Base-by-base conservation (phyloP, 768 basidiomycete genomes). In the Xerocomus brunneocitrinus region DNA sequence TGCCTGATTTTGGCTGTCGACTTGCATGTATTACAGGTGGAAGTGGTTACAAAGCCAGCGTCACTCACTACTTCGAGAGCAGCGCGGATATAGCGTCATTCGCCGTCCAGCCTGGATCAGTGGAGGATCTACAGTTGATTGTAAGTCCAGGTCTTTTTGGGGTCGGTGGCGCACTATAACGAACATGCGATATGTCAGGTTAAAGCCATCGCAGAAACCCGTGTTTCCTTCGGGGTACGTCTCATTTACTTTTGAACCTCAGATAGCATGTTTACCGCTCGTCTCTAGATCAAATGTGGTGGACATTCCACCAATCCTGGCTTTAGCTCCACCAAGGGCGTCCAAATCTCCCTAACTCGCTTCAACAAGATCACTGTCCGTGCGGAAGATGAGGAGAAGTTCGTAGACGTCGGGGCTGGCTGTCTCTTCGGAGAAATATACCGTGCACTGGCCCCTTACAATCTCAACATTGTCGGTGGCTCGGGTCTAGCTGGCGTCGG, bases 241-340 rank as follows among this genome's bases (percentile, higher is more conserved):
- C 16, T 1, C 13, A 8, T 5, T 30, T 30, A 2, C 3, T 31
- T 24, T 16, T 36, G 16, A 10, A 8, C 3, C 2, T 30, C 3
- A 25, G 10, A 44, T 19, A 14, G 34, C 27, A 6, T 35, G 4
- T 5, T 3, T 19, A 14, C 4, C 25, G 19, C 10, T 22, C 9
- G 13, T 50, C 22, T 32, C 31, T 44, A 71, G 70, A 45, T 72
- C 45, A 72, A 73, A 52, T 61, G 65, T 1, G 71, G 71, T 25
- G 71, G 71, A 6, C 71, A 73, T 48, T 46, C 59, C 1, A 50
- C 58, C 13, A 65, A 63, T 34, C 62, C 64, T 10, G 56, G 58
- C 3, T 73, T 72, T 53, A 71, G 66, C 39, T 72, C 71, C 5
- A 70, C 70, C 0, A 46, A 36, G 1, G 72, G 71, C 5, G 35